Conservation (phyloP, 306 rosid genomes). For the Gillenia trifoliata region DNA sequence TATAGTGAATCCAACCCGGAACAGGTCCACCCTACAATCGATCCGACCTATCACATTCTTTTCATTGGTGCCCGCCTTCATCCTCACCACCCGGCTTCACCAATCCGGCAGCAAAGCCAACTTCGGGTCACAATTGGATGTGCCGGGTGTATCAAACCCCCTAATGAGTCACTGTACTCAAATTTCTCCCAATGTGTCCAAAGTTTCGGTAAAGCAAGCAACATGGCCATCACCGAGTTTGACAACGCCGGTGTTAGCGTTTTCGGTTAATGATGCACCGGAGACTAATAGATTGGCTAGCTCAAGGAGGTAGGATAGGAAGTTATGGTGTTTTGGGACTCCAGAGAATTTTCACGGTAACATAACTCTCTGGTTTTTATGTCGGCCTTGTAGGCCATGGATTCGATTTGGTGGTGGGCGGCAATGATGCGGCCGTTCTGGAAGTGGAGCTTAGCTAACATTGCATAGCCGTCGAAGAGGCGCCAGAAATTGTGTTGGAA, state of each 20-base stretch:
- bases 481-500: slow-evolving; percentile 88
- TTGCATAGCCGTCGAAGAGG: slow-evolving; percentile 90
- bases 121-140: slow-evolving; percentile 84
- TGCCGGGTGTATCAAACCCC: slow-evolving; percentile 88
- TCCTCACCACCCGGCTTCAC: slow-evolving; percentile 69
- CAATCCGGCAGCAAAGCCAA: slow-evolving; percentile 74
- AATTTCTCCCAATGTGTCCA: slow-evolving; percentile 67
- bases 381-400: slow-evolving; percentile 72
- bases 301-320: slow-evolving; percentile 62
- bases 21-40: slow-evolving; percentile 57
- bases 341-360: slow-evolving; percentile 87
- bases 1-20: slow-evolving; percentile 85
- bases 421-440: slow-evolving; percentile 51
- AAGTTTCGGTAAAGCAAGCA: slow-evolving; percentile 77
- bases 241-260: slow-evolving; percentile 86
- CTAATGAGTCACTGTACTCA: slow-evolving; percentile 65
- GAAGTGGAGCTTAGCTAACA: slow-evolving; percentile 54
- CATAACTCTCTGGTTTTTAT: slow-evolving; percentile 58
- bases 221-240: slow-evolving; percentile 79
- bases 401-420: slow-evolving; percentile 73
- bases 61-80: slow-evolving; percentile 70
- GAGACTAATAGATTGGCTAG: slow-evolving; percentile 56
- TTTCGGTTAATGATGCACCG: slow-evolving; percentile 76
- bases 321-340: slow-evolving; percentile 61
- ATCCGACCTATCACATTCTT: slow-evolving; percentile 70